phyloP scores from a whole-genome alignment of 2,329 filamentous ascomycete species.

The Coniochaeta sp. region DNA sequence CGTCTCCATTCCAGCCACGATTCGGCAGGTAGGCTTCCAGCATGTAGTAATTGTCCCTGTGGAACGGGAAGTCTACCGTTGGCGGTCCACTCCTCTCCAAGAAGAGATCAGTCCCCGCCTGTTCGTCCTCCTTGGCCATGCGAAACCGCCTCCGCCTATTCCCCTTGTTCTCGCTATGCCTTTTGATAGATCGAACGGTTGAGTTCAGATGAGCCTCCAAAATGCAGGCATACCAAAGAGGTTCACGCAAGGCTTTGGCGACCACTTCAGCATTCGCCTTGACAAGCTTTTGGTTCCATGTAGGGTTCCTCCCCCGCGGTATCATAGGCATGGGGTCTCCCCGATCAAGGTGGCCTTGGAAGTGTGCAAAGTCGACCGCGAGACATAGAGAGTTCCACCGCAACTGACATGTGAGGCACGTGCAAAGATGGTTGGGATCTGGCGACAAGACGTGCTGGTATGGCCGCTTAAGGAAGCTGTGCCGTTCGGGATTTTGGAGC shows the following conservation, averaged over 20 bases:
- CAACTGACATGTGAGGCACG: conserved; percentile 47
- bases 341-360: conserved; percentile 42
- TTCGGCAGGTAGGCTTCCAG: conserved; percentile 51
- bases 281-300: conserved; percentile 43
- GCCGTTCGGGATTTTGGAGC: conserved; percentile 31
- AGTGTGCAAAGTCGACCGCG: conserved; percentile 48
- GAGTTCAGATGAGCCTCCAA: conserved; percentile 21
- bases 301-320: conserved; percentile 33
- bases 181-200: conserved; percentile 20
- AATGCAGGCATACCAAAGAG: conserved; percentile 41
- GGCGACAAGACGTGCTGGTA: conserved; percentile 44
- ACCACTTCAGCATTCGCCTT: conserved; percentile 34
- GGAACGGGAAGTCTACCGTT: conserved; percentile 44
- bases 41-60: conserved; percentile 52
- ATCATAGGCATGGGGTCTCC: conserved; percentile 46
- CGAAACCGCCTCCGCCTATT: conserved; percentile 31
- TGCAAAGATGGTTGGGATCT: conserved; percentile 41
- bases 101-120: conserved; percentile 40
- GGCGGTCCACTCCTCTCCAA: conserved; percentile 41
- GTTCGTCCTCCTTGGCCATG: conserved; percentile 31
- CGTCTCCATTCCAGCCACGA: conserved; percentile 40
- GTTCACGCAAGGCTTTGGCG: conserved; percentile 33
- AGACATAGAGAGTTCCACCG: conserved; percentile 50
- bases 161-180: conserved; percentile 39
- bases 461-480: conserved; percentile 24